Percentiles rank a stretch among this genome's conserved stretches.
These are phyloP conservation scores for Solanum ossicruentum DNA, from an alignment of 257 asterid genomes.

Conservation along the genomic window DNA sequence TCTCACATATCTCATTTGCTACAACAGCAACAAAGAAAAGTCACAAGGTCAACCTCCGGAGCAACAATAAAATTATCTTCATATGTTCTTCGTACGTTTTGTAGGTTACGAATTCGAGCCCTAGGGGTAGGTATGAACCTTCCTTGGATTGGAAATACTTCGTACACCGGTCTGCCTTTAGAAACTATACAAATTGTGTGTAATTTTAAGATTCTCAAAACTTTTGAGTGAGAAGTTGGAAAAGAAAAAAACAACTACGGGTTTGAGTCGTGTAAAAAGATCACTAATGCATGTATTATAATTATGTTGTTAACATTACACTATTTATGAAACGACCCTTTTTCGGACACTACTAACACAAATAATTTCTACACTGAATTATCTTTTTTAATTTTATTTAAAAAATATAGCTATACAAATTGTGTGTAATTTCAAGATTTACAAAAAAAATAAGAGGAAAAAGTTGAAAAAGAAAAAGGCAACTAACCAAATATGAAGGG, in stretches of 20 bases:
- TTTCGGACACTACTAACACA: neutral
- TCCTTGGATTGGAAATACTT: neutral
- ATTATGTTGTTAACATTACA: neutral
- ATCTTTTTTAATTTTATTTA: too few species aligned
- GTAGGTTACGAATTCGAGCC: accelerated
- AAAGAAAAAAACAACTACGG: neutral
- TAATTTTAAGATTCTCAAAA: neutral
- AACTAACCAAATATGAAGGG: slow-evolving; percentile 82
- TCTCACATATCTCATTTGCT: slow-evolving; percentile 84
- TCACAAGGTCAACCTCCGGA: too few species aligned
- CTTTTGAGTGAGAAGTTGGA: neutral
- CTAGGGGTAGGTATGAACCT: neutral
- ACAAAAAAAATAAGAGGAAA: neutral
- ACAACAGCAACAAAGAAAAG: neutral
- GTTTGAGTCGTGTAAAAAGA: neutral
- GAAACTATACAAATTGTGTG: neutral
- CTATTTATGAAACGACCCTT: neutral
- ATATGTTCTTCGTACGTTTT: neutral
- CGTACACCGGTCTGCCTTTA: accelerated
- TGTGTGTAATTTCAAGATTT: neutral
- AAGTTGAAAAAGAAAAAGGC: neutral
- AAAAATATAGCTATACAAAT: neutral
- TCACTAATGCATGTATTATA: neutral
- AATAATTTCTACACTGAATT: neutral
- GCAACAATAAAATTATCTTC: neutral